Conservation (phyloP, 805 yeast species). For the Kodamaea jinghongensis region DNA sequence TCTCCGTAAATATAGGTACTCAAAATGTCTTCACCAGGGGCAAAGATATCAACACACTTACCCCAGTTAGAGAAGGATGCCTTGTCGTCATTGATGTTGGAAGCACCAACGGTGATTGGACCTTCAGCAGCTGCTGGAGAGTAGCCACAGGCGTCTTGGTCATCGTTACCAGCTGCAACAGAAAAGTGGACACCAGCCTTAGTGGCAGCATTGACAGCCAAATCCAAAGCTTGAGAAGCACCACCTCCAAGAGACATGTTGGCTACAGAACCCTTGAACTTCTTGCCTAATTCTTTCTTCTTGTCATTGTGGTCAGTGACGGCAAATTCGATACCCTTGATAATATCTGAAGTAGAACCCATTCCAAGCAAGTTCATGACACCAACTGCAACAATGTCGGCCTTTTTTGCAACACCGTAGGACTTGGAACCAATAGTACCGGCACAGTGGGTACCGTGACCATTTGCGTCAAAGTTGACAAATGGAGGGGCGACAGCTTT, state of each 20-base stretch:
- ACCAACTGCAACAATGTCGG: slow-evolving; percentile 38
- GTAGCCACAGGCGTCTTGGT: slow-evolving; percentile 86
- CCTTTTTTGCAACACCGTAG: slow-evolving; percentile 78
- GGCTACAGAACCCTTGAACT: slow-evolving; percentile 81
- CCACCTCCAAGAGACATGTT: slow-evolving; percentile 97
- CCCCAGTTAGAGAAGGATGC: slow-evolving; percentile 97
- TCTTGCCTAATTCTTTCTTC: slow-evolving; percentile 49
- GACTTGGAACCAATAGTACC: slow-evolving; percentile 78
- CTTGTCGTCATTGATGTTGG: slow-evolving; percentile 82
- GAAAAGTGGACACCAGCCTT: slow-evolving; percentile 87
- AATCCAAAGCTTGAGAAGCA: slow-evolving; percentile 78
- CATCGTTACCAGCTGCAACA: slow-evolving; percentile 95
- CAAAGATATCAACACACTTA: slow-evolving; percentile 92
- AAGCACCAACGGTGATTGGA: slow-evolving; percentile 94
- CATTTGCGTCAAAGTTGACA: slow-evolving; percentile 58
- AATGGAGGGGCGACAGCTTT: slow-evolving; percentile 45
- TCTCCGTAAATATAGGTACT: slow-evolving; percentile 81
- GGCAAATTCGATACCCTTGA: slow-evolving; percentile 45
- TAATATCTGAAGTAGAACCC: slow-evolving; percentile 41
- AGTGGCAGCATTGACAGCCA: slow-evolving; percentile 88
- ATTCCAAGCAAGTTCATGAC: slow-evolving; percentile 40
- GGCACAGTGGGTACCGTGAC: slow-evolving; percentile 95
- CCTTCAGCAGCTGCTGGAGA: slow-evolving; percentile 88
- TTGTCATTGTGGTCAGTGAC: slow-evolving; percentile 38
- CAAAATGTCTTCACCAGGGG: slow-evolving; percentile 88